Evolutionary conservation across 2,329 filamentous ascomycete genomes (phyloP), one percentile per base, ranked within the genome.

Genomic region (Aspergillus ibericus): DNA sequence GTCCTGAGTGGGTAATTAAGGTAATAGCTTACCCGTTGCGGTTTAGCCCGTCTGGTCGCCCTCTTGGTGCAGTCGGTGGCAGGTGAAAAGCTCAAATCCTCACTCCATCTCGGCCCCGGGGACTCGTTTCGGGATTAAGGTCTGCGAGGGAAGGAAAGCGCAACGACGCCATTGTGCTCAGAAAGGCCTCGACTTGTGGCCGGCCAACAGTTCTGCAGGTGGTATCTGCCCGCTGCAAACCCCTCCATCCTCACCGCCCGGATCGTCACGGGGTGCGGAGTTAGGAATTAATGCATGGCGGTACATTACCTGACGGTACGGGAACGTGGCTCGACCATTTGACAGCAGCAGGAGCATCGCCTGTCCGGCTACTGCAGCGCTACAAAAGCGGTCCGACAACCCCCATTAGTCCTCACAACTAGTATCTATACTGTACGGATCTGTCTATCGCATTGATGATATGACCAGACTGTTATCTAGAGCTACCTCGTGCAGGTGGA

Each of bases 201-300:
- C 7, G 29, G 29, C 29, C 29, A 32, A 10, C 29, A 32, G 29
- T 13, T 5, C 38, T 42, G 18, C 38, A 42, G 4, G 38, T 42
- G 38, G 38, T 22, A 42, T 42, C 18, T 32, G 29, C 29, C 29
- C 29, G 29, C 29, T 32, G 29, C 29, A 32, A 25, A 47, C 51
- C 51, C 51, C 51, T 53, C 51, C 51, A 18, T 40, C 22, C 25
- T 53, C 51, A 53, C 51, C 51, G 51, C 51, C 51, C 40, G 10
- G 25, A 22, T 15, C 22, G 40, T 53, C 40, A 32, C 44, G 51
- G 51, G 36, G 16, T 38, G 51, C 51, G 51, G 51, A 44, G 51
- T 53, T 53, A 42, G 29, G 51, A 42, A 44, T 32, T 48, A 48
- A 48, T 53, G 51, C 36, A 34, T 18, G 48, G 48, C 29, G 18